Conservation (phyloP, 208 protist genomes). For the Trypanosoma brucei region DNA sequence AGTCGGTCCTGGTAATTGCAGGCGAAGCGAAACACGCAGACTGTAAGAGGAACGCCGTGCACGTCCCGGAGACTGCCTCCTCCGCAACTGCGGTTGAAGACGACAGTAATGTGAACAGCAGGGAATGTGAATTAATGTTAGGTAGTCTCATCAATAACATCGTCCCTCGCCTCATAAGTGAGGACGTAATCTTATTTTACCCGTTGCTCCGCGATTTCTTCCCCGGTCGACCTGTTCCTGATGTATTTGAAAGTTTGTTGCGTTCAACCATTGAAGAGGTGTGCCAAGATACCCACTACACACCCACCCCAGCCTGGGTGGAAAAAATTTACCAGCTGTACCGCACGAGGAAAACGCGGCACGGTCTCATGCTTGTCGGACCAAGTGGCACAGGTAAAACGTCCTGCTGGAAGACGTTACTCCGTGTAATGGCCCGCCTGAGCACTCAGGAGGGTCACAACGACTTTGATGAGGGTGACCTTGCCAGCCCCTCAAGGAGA, state of each 20-base stretch:
- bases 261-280: slow-evolving; percentile 69
- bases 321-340: slow-evolving; percentile 98
- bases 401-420: slow-evolving; percentile 91
- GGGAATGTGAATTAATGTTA: slow-evolving; percentile 89
- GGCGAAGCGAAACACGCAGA: slow-evolving; percentile 92
- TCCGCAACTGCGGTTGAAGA: neutral
- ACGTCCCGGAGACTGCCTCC: neutral
- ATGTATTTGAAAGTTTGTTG: slow-evolving; percentile 49
- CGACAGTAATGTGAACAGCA: slow-evolving; percentile 25
- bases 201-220: slow-evolving; percentile 96
- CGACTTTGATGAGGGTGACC: slow-evolving; percentile 63
- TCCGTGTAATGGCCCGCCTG: slow-evolving; percentile 89
- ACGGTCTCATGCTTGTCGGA: slow-evolving; percentile 99
- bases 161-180: slow-evolving; percentile 96
- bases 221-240: slow-evolving; percentile 72
- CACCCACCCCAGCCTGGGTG: slow-evolving; percentile 85
- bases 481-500: slow-evolving; percentile 56
- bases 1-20: slow-evolving; percentile 97
- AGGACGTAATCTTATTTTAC: slow-evolving; percentile 95
- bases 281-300: slow-evolving; percentile 66
- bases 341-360: slow-evolving; percentile 95
- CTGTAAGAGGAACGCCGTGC: neutral
- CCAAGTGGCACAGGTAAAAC: slow-evolving; percentile 97
- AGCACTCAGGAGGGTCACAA: slow-evolving; percentile 76
- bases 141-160: slow-evolving; percentile 94